phyloP scores from a whole-genome alignment of 1,284 basidiomycete genomes.

The Macrocybe sp. region DNA sequence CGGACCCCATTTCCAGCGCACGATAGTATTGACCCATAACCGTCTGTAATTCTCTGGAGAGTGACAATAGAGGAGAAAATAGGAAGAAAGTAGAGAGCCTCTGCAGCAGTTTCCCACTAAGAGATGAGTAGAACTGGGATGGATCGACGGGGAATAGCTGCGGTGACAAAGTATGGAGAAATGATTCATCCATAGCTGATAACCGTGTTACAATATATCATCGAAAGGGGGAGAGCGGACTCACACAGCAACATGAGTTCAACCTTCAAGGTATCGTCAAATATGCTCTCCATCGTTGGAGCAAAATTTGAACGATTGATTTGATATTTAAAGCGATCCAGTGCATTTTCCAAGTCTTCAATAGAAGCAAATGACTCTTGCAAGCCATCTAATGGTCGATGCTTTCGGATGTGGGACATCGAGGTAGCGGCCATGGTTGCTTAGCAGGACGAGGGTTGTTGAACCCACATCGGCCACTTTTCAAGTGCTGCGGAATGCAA shows the following conservation, averaged over 20 bases:
- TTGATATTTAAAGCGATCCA: constrained; percentile 16
- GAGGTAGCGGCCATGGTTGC: too few species aligned
- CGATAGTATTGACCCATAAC: constrained; percentile 2
- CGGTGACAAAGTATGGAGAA: constrained; percentile 10
- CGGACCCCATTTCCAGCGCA: constrained; percentile 5
- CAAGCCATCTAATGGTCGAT: too few species aligned
- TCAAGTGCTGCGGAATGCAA: too few species aligned
- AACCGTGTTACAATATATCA: too few species aligned
- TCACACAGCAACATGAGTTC: constrained; percentile 22
- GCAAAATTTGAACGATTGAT: constrained; percentile 15
- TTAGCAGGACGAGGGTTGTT: too few species aligned
- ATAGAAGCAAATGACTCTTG: constrained; percentile 8
- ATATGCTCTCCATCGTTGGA: constrained; percentile 15
- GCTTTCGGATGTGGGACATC: too few species aligned
- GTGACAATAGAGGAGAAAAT: constrained; percentile 10
- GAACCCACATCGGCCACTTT: too few species aligned
- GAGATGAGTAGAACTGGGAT: constrained; percentile 13
- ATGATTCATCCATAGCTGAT: constrained; percentile 10
- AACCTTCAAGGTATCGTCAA: constrained; percentile 15
- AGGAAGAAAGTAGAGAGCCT: constrained; percentile 20
- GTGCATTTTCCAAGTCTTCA: constrained; percentile 16
- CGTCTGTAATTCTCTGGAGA: background rate
- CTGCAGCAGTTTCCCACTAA: constrained; percentile 15
- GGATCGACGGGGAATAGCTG: constrained; percentile 16
- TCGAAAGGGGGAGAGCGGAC: constrained; percentile 3